Conservation (phyloP, 73 alveolate genomes). For the Breviolum minutum region DNA sequence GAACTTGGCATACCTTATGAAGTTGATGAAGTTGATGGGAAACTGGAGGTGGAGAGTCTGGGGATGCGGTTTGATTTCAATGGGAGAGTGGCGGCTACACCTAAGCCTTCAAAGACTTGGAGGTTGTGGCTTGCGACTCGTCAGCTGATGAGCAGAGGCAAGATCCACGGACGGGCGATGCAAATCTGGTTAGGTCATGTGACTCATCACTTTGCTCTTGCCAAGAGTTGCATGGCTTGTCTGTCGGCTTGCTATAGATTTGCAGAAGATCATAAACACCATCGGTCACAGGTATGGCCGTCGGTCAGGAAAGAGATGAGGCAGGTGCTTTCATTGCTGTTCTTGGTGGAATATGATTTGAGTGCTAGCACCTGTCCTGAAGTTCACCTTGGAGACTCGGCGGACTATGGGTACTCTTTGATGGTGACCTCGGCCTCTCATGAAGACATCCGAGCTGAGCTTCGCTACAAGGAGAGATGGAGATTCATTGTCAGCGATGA, state of each 20-base stretch:
- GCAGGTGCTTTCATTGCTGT: neutral
- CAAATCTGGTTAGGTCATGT: conserved; percentile 30
- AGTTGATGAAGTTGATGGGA: neutral
- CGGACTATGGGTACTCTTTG: neutral
- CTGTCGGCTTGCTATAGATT: neutral
- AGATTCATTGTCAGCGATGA: neutral
- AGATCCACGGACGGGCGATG: neutral
- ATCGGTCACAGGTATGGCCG: conserved; percentile 1
- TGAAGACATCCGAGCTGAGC: neutral
- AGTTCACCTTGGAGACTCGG: conserved; percentile 17
- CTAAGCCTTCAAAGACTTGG: conserved; percentile 9
- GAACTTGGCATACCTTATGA: conserved; percentile 25
- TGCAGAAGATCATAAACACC: neutral
- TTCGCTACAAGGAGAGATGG: conserved; percentile 30
- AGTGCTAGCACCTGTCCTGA: neutral
- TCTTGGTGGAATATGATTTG: neutral
- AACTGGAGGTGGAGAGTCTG: neutral
- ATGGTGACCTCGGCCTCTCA: neutral
- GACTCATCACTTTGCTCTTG: neutral
- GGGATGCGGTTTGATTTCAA: neutral
- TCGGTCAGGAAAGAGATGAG: neutral
- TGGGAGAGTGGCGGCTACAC: neutral
- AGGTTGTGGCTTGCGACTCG: conserved; percentile 35
- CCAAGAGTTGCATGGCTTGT: neutral
- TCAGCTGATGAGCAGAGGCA: neutral